These are phyloP conservation scores for Zasmidium cellare DNA, from an alignment of 2,329 filamentous ascomycete species.

Conservation along the genomic window DNA sequence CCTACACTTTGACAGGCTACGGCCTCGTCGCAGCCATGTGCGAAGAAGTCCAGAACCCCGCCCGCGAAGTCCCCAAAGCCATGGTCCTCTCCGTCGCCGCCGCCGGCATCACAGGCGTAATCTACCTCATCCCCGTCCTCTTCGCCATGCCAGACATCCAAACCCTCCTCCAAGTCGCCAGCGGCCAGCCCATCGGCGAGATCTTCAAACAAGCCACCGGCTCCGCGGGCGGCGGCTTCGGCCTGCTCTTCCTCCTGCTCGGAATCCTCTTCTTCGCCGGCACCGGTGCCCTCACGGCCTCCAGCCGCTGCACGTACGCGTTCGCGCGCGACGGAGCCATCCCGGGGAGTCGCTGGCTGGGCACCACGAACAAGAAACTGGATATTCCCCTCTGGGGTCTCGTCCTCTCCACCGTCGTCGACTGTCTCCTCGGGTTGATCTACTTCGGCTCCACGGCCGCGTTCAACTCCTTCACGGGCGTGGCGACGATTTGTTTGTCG, in stretches of 20 bases:
- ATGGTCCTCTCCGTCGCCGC: conserved; percentile 70
- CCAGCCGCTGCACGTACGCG: conserved; percentile 69
- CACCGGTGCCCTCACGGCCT: conserved; percentile 71
- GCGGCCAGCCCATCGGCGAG: conserved; percentile 72
- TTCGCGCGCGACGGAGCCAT: conserved; percentile 73
- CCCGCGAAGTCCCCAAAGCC: conserved; percentile 68
- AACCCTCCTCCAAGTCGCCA: conserved; percentile 64
- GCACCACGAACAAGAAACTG: conserved; percentile 61
- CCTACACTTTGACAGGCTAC: conserved; percentile 64
- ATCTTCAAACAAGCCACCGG: conserved; percentile 76
- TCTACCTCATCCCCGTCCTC: conserved; percentile 72
- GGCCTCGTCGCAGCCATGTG: conserved; percentile 73
- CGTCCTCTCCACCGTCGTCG: conserved; percentile 65
- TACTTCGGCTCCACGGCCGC: conserved; percentile 77
- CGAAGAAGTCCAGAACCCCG: conserved; percentile 69
- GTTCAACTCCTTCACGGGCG: conserved; percentile 77
- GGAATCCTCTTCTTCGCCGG: conserved; percentile 77
- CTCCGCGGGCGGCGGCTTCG: conserved; percentile 71
- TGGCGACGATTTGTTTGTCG: conserved; percentile 75
- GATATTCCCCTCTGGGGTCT: conserved; percentile 72
- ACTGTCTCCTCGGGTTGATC: conserved; percentile 72
- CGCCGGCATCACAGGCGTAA: conserved; percentile 63
- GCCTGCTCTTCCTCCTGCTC: conserved; percentile 71
- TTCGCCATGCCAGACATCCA: conserved; percentile 72
- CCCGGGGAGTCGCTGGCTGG: conserved; percentile 38